Percentiles rank a stretch among this genome's conserved stretches.
These are phyloP conservation scores for Cnidoscolus chayamansa DNA, from an alignment of 441 rosid genomes.

Conservation along the genomic window DNA sequence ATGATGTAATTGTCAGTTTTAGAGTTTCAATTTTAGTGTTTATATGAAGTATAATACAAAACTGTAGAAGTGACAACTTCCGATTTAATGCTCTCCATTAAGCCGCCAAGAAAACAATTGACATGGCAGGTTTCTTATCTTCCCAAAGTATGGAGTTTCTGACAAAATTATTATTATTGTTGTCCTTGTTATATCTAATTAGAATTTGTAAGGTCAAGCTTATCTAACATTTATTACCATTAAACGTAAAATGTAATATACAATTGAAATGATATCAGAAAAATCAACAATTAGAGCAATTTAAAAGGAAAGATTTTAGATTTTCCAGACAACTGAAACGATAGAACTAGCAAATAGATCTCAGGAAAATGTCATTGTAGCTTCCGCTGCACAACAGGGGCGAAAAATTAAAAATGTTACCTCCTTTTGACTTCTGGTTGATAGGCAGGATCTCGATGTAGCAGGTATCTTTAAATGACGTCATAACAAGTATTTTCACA, in stretches of 20 bases:
- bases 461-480: conserved; percentile 86
- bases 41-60: not conserved
- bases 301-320: not conserved
- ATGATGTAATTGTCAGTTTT: too few relatives aligned
- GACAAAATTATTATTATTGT: not conserved
- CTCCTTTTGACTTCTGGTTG: conserved; percentile 57
- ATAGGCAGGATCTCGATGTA: conserved; percentile 86
- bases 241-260: not conserved
- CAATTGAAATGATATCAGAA: not conserved
- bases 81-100: not conserved
- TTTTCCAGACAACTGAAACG: not conserved
- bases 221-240: not conserved
- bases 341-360: not conserved
- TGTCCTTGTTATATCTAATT: too few relatives aligned
- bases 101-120: not conserved
- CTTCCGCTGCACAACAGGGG: not conserved
- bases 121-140: not conserved
- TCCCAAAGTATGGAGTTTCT: not conserved
- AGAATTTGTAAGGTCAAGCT: not conserved
- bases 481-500: conserved; percentile 72
- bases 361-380: not conserved
- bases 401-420: conserved; percentile 31
- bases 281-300: not conserved
- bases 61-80: not conserved
- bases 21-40: not conserved